Evolutionary conservation across 164 flowering plant genomes (phyloP).

Genomic region (Umbilicus rupestris): DNA sequence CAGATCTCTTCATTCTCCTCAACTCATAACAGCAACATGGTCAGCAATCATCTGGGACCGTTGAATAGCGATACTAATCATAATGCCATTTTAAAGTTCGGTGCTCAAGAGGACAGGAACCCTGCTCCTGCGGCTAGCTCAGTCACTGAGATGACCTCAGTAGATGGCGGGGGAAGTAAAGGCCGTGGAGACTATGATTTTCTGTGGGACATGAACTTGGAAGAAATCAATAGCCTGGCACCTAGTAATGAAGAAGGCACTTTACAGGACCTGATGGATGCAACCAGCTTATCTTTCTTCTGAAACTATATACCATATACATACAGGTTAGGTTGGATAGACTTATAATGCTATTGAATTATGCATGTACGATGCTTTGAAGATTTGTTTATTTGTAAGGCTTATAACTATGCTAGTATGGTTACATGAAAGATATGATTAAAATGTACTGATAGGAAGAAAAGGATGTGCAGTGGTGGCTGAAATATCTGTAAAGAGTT

Average conservation of each 20-base stretch:
- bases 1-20: slow-evolving; percentile 10
- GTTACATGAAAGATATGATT: not conserved
- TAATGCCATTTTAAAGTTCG: slow-evolving; percentile 10
- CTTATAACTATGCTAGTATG: not conserved
- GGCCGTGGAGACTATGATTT: slow-evolving; percentile 29
- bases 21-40: slow-evolving; percentile 13
- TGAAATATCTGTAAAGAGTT: not conserved
- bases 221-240: slow-evolving; percentile 19
- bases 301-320: not conserved
- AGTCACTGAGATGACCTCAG: slow-evolving; percentile 11
- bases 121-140: slow-evolving; percentile 2
- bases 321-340: not conserved
- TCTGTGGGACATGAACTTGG: slow-evolving; percentile 41
- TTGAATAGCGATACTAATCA: not conserved
- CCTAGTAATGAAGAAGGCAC: not conserved
- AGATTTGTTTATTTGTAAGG: not conserved
- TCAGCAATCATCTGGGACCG: slow-evolving; percentile 16
- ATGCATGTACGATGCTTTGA: not conserved
- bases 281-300: not conserved
- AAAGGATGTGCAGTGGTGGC: not conserved
- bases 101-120: slow-evolving; percentile 13
- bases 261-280: slow-evolving; percentile 1
- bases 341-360: not conserved
- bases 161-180: slow-evolving; percentile 14
- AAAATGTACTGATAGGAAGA: not conserved